A percentile compares a stretch with the other conserved stretches of the same genome.
phyloP scores from a whole-genome alignment of 2,329 filamentous ascomycete genomes.

The Nannizziopsis arthrosporioides region DNA sequence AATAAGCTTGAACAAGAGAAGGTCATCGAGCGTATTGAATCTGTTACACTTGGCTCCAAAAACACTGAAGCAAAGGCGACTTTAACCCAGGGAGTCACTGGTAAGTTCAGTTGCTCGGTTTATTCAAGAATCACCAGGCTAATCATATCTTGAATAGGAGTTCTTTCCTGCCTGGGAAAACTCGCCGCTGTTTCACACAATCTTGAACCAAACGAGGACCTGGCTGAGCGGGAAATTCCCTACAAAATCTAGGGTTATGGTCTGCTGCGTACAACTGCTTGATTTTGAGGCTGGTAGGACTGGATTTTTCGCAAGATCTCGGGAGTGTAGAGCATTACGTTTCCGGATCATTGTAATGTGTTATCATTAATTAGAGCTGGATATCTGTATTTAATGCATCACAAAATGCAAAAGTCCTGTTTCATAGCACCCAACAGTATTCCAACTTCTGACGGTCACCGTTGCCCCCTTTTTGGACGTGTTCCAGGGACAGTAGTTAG shows the following conservation, averaged over 20 bases:
- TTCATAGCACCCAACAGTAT: too few relatives aligned
- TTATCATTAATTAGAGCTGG: too few relatives aligned
- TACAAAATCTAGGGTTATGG: neutral
- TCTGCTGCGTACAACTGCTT: too few relatives aligned
- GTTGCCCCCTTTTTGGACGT: too few relatives aligned
- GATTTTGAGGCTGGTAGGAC: too few relatives aligned
- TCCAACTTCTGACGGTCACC: too few relatives aligned
- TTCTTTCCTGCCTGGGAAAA: slow-evolving; percentile 18
- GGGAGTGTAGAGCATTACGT: too few relatives aligned
- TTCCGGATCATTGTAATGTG: too few relatives aligned
- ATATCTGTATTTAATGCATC: too few relatives aligned
- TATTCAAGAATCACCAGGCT: neutral
- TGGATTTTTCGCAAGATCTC: too few relatives aligned
- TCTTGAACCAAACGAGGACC: neutral
- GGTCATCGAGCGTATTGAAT: slow-evolving; percentile 58
- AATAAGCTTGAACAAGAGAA: slow-evolving; percentile 56
- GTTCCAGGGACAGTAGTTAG: too few relatives aligned
- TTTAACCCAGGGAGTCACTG: slow-evolving; percentile 81
- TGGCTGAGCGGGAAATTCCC: neutral
- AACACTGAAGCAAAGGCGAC: slow-evolving; percentile 83
- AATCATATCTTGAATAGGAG: slow-evolving; percentile 17
- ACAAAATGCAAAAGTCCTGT: too few relatives aligned
- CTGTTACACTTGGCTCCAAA: slow-evolving; percentile 72
- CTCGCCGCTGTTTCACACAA: slow-evolving; percentile 14
- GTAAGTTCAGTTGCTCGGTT: slow-evolving; percentile 39